These are phyloP conservation scores for Suillus plorans DNA, from an alignment of 768 basidiomycete species.

Conservation along the genomic window DNA sequence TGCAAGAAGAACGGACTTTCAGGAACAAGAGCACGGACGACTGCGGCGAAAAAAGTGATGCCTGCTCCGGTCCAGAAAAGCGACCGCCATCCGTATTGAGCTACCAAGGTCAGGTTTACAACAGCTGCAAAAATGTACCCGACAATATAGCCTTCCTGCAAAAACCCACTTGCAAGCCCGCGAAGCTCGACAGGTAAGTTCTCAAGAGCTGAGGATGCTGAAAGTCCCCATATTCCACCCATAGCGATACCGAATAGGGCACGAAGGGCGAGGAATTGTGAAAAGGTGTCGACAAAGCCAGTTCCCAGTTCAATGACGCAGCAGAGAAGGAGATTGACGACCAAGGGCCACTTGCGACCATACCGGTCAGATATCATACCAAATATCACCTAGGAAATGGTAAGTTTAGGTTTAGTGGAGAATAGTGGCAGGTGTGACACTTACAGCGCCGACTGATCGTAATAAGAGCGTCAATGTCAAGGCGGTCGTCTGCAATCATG, in stretches of 20 bases:
- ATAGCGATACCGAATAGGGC: constrained; percentile 85
- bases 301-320: constrained; percentile 73
- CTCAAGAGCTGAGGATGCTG: constrained; percentile 81
- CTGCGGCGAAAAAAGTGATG: constrained; percentile 67
- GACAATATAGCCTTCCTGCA: constrained; percentile 88
- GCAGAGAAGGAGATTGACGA: constrained; percentile 71
- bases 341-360: constrained; percentile 93
- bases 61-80: constrained; percentile 85
- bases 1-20: constrained; percentile 76
- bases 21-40: constrained; percentile 66
- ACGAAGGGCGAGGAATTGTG: constrained; percentile 78
- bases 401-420: background rate
- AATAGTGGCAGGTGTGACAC: constrained; percentile 14
- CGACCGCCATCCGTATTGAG: constrained; percentile 57
- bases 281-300: constrained; percentile 77
- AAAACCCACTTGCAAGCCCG: constrained; percentile 79
- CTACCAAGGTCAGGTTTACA: constrained; percentile 68
- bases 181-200: constrained; percentile 85
- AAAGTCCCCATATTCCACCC: constrained; percentile 89
- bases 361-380: constrained; percentile 83
- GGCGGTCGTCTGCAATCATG: constrained; percentile 54
- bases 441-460: constrained; percentile 72
- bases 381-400: constrained; percentile 53
- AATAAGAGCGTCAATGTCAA: constrained; percentile 93
- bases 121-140: constrained; percentile 85